These are phyloP conservation scores for Austroboletus niveus DNA, from an alignment of 1,284 basidiomycete genomes.

Conservation along the genomic window DNA sequence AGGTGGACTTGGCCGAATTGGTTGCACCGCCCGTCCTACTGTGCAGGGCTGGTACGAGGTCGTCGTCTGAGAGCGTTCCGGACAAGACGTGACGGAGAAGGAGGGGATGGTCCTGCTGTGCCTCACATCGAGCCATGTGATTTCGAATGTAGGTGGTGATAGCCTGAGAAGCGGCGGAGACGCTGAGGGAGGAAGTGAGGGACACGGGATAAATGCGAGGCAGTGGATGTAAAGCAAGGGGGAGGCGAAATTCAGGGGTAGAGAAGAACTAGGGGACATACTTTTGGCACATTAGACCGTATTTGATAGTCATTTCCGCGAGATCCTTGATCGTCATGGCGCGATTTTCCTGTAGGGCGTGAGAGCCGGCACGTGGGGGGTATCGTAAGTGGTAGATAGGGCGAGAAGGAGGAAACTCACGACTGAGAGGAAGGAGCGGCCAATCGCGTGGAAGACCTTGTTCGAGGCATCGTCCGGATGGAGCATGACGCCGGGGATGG, in stretches of 20 bases:
- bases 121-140: slow-evolving; percentile 67
- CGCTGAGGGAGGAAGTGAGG: slow-evolving; percentile 38
- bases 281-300: slow-evolving; percentile 73
- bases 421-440: slow-evolving; percentile 66
- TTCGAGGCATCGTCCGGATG: slow-evolving; percentile 69
- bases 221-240: slow-evolving; percentile 4
- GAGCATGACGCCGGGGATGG: slow-evolving; percentile 58
- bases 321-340: slow-evolving; percentile 83
- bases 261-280: slow-evolving; percentile 37
- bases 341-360: slow-evolving; percentile 56
- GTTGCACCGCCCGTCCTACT: slow-evolving; percentile 68
- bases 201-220: slow-evolving; percentile 18
- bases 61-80: slow-evolving; percentile 67
- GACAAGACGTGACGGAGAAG: slow-evolving; percentile 69
- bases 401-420: slow-evolving; percentile 42
- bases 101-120: slow-evolving; percentile 67
- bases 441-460: slow-evolving; percentile 70
- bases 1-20: slow-evolving; percentile 37
- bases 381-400: slow-evolving; percentile 12
- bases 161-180: slow-evolving; percentile 73
- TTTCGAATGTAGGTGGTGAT: slow-evolving; percentile 76
- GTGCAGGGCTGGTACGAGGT: slow-evolving; percentile 66
- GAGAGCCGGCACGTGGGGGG: slow-evolving; percentile 11
- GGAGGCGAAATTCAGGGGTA: slow-evolving; percentile 1
- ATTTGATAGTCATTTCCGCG: slow-evolving; percentile 61